These are phyloP conservation scores for Hippophae rhamnoides DNA, from an alignment of 306 rosid species.

Conservation along the genomic window DNA sequence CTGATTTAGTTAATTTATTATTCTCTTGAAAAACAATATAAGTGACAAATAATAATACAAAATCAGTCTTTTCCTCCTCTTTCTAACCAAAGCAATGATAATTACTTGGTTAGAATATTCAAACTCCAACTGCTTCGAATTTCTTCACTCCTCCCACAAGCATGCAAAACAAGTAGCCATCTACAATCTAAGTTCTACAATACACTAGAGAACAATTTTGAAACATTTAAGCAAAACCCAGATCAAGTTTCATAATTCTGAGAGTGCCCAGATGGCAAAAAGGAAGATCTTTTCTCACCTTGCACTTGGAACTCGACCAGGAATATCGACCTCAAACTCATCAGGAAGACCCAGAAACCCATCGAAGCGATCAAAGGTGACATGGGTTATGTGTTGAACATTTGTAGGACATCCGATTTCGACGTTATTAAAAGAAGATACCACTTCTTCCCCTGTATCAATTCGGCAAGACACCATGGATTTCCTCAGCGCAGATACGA, in stretches of 20 bases:
- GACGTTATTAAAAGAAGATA: constrained; percentile 57
- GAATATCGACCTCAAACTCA: constrained; percentile 75
- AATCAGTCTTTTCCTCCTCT: too few species aligned
- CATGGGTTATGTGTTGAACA: constrained; percentile 75
- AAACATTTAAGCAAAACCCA: constrained; percentile 17
- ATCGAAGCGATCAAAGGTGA: constrained; percentile 84
- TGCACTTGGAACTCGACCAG: constrained; percentile 91
- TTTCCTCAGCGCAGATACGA: constrained; percentile 65
- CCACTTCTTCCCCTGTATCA: constrained; percentile 51
- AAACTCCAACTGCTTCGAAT: too few species aligned
- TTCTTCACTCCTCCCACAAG: too few species aligned
- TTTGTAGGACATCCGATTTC: constrained; percentile 95
- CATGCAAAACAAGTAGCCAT: neutral
- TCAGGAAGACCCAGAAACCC: constrained; percentile 88
- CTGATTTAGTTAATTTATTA: too few species aligned
- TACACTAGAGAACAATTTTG: neutral
- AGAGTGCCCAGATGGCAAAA: neutral
- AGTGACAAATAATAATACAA: too few species aligned
- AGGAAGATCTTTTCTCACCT: constrained; percentile 32
- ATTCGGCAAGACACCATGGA: constrained; percentile 83
- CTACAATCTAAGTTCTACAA: constrained; percentile 12
- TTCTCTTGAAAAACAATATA: too few species aligned
- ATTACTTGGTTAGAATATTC: too few species aligned
- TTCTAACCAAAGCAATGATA: too few species aligned
- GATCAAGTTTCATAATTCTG: constrained; percentile 10